Percentiles rank a stretch among this genome's conserved stretches.
phyloP scores from a whole-genome alignment of 371 early-diverging fungal species.

The Rhizopus microsporus region DNA sequence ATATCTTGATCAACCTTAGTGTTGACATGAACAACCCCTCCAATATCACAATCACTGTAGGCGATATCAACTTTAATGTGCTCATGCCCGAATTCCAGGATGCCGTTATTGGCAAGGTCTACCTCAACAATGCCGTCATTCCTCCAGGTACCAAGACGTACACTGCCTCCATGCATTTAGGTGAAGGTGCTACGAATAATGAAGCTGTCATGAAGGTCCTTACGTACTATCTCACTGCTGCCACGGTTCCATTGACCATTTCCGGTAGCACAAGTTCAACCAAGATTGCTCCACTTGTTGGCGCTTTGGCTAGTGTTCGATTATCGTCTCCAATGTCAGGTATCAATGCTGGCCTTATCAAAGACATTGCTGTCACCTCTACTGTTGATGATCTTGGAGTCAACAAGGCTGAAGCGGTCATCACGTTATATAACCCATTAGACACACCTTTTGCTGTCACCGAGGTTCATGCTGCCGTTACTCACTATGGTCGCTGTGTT shows the following conservation, averaged over 20 bases:
- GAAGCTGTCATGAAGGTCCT: constrained; percentile 27
- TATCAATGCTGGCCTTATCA: constrained; percentile 33
- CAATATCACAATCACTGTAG: constrained; percentile 50
- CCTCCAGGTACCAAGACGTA: constrained; percentile 47
- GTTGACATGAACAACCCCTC: constrained; percentile 50
- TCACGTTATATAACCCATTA: constrained; percentile 44
- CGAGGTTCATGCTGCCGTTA: constrained; percentile 23
- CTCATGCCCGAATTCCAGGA: constrained; percentile 18
- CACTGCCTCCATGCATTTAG: constrained; percentile 29
- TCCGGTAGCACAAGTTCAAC: constrained; percentile 37
- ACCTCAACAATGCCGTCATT: constrained; percentile 33
- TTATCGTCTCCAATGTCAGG: constrained; percentile 43
- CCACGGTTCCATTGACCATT: constrained; percentile 37
- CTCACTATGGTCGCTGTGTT: not conserved
- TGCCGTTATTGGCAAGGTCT: constrained; percentile 14
- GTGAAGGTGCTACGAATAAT: constrained; percentile 13
- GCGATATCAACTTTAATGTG: constrained; percentile 36
- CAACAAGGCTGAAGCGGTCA: constrained; percentile 13
- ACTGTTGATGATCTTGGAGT: not conserved
- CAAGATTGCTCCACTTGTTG: constrained; percentile 37
- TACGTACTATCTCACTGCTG: constrained; percentile 35
- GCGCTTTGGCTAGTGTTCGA: constrained; percentile 41
- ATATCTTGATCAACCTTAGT: constrained; percentile 36
- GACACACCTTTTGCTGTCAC: constrained; percentile 34
- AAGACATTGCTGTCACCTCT: constrained; percentile 17